Percentiles rank a stretch among this genome's conserved stretches.
Evolutionary conservation across 139 green algal species (phyloP).

Genomic region (Zygnema cylindricum): DNA sequence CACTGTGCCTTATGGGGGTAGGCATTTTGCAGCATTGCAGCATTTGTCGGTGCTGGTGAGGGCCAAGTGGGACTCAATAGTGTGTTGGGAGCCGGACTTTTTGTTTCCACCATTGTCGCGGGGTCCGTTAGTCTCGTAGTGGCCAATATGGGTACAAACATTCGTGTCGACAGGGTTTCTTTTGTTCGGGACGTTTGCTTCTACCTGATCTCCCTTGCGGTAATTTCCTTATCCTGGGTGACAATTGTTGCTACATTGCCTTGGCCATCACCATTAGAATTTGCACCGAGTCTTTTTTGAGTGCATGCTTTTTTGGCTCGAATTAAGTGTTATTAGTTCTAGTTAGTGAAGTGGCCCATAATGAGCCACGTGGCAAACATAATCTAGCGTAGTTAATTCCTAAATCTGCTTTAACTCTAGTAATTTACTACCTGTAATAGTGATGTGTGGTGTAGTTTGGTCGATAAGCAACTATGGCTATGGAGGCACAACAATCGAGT

Average conservation of each 20-base stretch:
- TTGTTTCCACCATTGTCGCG: constrained; percentile 53
- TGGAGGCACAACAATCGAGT: no score
- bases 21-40: constrained; percentile 47
- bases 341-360: no score
- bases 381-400: no score
- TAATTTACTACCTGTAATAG: no score
- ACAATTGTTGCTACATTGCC: neutral
- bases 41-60: constrained; percentile 55
- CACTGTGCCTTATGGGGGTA: no score
- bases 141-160: neutral
- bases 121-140: constrained; percentile 58
- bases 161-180: constrained; percentile 8
- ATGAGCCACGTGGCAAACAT: no score
- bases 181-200: constrained; percentile 67
- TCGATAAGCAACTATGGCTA: no score
- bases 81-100: constrained; percentile 62
- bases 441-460: no score
- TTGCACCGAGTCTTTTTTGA: neutral
- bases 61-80: constrained; percentile 62
- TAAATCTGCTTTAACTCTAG: no score
- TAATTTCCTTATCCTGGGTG: neutral
- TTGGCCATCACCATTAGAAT: neutral
- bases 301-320: neutral
- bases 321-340: neutral
- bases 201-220: constrained; percentile 60